Evolutionary conservation across 2,329 filamentous ascomycete genomes (phyloP), one percentile per base, ranked within the genome.

Genomic region (Fusarium mangiferae): DNA sequence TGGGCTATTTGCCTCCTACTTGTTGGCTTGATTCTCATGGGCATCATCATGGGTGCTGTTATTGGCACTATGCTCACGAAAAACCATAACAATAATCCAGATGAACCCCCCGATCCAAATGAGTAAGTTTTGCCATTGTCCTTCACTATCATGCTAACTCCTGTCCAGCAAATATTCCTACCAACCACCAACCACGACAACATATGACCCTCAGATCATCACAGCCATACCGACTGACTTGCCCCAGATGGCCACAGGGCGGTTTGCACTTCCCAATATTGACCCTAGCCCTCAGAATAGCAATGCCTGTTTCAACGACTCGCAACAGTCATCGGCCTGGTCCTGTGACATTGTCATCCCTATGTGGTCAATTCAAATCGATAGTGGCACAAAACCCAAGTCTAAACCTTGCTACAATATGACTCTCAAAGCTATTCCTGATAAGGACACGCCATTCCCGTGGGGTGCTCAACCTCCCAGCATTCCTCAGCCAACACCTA

Each of bases 321-420:
- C 86, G 2, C 84, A 80, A 2, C 87, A 91, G 74, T 82, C 84
- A n/a, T 80, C 85, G 56, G 88, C 91, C 2, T 94, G 92, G 92
- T 88, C 85, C 66, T 94, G 92, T 78, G 84, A 88, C 18, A 83
- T 92, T 36, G 82, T 56, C 4, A 83, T 84, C 51, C 82, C 82
- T 11, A 81, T 84, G 49, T 85, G 87, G 57, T 80, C 82, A 4
- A 80, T 90, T 81, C 80, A 82, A 4, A 80, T 90, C 24, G 72
- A 68, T 26, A 76, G 64, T 33, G 70, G 81, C 7, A 51, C 68
- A 7, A 75, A 30, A 15, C 20, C 71, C 5, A 22, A 80, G 20
- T 77, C 73, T 56, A 74, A 73, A 22, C 75, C 74, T 57, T 80
- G 83, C 22, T 90, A 89, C 71, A 79, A 82, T 18, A 68, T 85